Base-by-base conservation (phyloP, 805 yeast genomes). In the Myxozyma lipomycoides region DNA sequence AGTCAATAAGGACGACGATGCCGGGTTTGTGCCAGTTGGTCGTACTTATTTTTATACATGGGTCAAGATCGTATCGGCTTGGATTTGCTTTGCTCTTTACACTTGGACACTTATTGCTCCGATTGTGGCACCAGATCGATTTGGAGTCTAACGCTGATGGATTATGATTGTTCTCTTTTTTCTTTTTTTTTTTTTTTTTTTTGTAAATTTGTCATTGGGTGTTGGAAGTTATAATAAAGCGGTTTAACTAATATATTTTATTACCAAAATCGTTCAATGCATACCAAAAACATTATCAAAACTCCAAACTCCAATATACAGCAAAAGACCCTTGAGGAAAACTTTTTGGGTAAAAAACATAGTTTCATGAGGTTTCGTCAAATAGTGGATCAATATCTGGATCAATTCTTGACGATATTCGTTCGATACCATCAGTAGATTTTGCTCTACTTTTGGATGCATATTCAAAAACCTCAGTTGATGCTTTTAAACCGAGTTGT, bases 91-190 rank as follows among this genome's bases (percentile, higher is more conserved):
- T 65, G 72, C 74, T 4, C 74, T 93, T 44, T 93, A 91, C 63
- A 82, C 83, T 1, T 93, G 98, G 98, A 86, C 95, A 5, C 69
- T 93, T 54, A 66, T 87, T 7, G 98, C 98, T 0, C 98, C 98
- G 0, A 84, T 86, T 5, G 61, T 87, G 12, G 78, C 89, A 74
- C 97, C 97, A 1, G 98, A 91, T 58, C 73, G 97, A 51, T 93
- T 93, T 69, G 58, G 58, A 2, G 35, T 36, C 21, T 48, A 50
- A n/a, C n/a, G 32, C 12, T 28, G 32, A 12, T 7, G 32, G 32
- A 28, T 7, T 28, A 28, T 28, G 12, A 12, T 12, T 9, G 12
- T 9, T 28, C 12, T 28, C 12, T 12, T 12, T 28, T 7, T 12
- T 28, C 32, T 28, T 12, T 28, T 28, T 28, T 9, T 28, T 28